Percentiles rank a stretch among this genome's conserved stretches.
phyloP scores from a whole-genome alignment of 495 filamentous ascomycete genomes.

The Neurospora sp. region DNA sequence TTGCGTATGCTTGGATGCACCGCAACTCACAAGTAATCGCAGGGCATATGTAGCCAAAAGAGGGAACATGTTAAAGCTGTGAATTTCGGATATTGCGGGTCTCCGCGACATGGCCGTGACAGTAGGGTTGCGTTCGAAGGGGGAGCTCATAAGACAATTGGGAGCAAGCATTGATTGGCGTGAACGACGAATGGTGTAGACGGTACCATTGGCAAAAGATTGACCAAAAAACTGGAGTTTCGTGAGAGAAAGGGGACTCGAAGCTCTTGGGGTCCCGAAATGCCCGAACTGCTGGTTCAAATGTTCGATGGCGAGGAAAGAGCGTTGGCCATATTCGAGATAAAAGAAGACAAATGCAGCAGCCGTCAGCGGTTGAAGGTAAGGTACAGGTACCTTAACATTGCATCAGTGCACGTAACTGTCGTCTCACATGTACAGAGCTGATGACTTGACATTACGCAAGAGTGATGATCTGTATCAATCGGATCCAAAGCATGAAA shows the following conservation, averaged over 20 bases:
- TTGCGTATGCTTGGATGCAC: not conserved
- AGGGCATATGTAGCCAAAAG: not conserved
- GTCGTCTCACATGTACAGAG: not conserved
- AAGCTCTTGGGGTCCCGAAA: not conserved
- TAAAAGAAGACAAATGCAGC: not conserved
- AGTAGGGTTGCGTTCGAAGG: not conserved
- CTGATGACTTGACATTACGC: not conserved
- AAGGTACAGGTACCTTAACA: not conserved
- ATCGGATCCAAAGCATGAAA: not conserved
- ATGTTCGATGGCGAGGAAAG: not conserved
- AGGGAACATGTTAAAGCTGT: no score
- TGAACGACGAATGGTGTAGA: not conserved
- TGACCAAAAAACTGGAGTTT: not conserved
- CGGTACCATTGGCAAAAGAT: not conserved
- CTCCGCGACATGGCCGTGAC: no score
- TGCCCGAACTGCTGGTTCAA: not conserved
- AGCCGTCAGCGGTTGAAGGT: not conserved
- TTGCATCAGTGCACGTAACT: not conserved
- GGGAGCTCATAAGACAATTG: not conserved
- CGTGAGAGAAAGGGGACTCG: not conserved
- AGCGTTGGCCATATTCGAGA: not conserved
- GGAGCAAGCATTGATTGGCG: not conserved
- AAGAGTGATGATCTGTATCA: not conserved
- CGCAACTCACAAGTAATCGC: not conserved
- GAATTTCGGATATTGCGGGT: no score